Evolutionary conservation across 768 basidiomycete genomes (phyloP).

Genomic region (Pisolithus tinctorius): DNA sequence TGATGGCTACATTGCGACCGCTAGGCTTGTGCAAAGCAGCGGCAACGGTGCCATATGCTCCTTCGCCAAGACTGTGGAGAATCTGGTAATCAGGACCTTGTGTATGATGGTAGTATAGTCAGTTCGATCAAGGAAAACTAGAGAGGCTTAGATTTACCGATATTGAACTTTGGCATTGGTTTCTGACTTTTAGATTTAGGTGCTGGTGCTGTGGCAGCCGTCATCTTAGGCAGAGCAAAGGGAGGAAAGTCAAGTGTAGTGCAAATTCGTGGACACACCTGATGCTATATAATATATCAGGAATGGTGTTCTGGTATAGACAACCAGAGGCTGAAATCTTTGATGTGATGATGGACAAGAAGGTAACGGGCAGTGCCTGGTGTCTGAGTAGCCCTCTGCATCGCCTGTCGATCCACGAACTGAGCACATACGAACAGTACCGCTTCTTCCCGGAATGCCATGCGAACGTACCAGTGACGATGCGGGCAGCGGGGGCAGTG

Average conservation of each 20-base stretch:
- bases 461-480: too few relatives aligned
- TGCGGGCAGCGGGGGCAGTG: too few relatives aligned
- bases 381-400: neutral
- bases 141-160: conserved; percentile 36
- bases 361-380: conserved; percentile 8
- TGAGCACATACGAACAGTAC: neutral
- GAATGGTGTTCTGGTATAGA: neutral
- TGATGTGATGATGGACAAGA: conserved; percentile 1
- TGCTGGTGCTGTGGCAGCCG: conserved; percentile 2
- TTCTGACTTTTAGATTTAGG: conserved; percentile 42
- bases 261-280: neutral
- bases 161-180: conserved; percentile 67
- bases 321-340: neutral
- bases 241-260: neutral
- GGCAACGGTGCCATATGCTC: conserved; percentile 86
- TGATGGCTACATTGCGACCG: conserved; percentile 85
- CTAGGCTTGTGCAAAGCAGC: conserved; percentile 82
- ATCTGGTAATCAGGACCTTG: conserved; percentile 69
- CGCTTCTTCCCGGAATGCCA: too few relatives aligned
- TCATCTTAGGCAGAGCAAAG: neutral
- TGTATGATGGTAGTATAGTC: conserved; percentile 4
- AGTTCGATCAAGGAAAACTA: neutral
- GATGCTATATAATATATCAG: neutral
- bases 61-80: conserved; percentile 72
- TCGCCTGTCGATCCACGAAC: neutral